Conservation (phyloP, 306 rosid genomes). For the Cucurbita pepo region DNA sequence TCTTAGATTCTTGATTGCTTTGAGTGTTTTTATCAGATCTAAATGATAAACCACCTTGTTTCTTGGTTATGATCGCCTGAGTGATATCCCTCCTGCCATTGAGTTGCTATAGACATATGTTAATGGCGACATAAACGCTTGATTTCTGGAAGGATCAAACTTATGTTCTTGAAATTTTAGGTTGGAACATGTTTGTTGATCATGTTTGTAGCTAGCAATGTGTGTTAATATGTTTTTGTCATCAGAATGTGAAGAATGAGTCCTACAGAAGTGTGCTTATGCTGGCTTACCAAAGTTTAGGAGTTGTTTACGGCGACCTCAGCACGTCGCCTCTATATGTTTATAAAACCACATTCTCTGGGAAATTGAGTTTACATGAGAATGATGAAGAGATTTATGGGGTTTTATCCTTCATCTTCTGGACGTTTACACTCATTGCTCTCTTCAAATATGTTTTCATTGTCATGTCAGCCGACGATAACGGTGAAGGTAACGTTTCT, state of each 20-base stretch:
- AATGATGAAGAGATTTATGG: constrained; percentile 64
- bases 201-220: not conserved
- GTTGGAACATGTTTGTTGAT: not conserved
- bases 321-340: constrained; percentile 79
- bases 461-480: constrained; percentile 68
- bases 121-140: not conserved
- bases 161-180: not conserved
- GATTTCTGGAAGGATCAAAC: not conserved
- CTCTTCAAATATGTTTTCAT: constrained; percentile 64
- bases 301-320: constrained; percentile 78
- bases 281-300: constrained; percentile 74
- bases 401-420: constrained; percentile 63
- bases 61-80: not conserved
- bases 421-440: constrained; percentile 67
- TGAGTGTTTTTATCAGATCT: not conserved
- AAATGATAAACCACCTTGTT: not conserved
- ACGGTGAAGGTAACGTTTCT: constrained; percentile 54
- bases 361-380: constrained; percentile 53
- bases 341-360: constrained; percentile 66
- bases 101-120: not conserved
- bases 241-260: constrained; percentile 41
- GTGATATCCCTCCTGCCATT: not conserved
- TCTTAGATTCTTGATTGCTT: not conserved
- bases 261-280: constrained; percentile 37
- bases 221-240: constrained; percentile 3